Evolutionary conservation across 148 eudicot species (phyloP).

Genomic region (Persicaria tinctoria): DNA sequence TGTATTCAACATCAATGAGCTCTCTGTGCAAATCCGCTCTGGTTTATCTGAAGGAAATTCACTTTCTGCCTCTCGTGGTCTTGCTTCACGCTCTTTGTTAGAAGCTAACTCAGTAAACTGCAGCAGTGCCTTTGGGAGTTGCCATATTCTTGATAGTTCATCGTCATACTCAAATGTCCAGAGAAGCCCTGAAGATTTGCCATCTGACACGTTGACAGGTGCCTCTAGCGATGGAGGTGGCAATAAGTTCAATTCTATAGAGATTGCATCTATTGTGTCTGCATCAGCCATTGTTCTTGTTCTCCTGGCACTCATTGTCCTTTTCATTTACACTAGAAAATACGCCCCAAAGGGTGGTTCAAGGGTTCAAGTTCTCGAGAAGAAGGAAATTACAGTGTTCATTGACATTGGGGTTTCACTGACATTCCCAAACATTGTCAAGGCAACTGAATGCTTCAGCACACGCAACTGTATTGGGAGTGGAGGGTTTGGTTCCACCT

Average conservation of each 20-base stretch:
- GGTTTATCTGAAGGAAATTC: conserved; percentile 14
- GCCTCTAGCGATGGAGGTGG: conserved; percentile 10
- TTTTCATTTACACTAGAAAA: conserved; percentile 41
- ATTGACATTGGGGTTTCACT: conserved; percentile 14
- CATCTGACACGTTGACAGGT: conserved; percentile 3
- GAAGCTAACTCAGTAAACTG: conserved; percentile 14
- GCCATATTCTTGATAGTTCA: conserved; percentile 11
- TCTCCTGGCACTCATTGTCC: conserved; percentile 36
- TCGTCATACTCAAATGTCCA: conserved; percentile 11
- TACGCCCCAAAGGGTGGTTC: conserved; percentile 28
- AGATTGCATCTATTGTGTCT: conserved; percentile 35
- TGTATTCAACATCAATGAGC: conserved; percentile 24
- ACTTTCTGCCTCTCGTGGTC: conserved; percentile 15
- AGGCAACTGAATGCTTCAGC: conserved; percentile 52
- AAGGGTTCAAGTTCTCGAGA: conserved; percentile 28
- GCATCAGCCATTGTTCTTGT: conserved; percentile 39
- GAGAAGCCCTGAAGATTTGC: conserved; percentile 19
- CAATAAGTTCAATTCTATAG: conserved; percentile 30
- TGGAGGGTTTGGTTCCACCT: conserved; percentile 76
- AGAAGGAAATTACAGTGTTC: conserved; percentile 12
- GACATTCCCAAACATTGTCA: conserved; percentile 28
- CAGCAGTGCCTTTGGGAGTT: conserved; percentile 17
- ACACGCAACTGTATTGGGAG: conserved; percentile 53
- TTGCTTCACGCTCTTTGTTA: conserved; percentile 16
- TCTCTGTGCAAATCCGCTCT: conserved; percentile 20